Base-by-base conservation (phyloP, 768 basidiomycete species). In the Amanita molliuscula region DNA sequence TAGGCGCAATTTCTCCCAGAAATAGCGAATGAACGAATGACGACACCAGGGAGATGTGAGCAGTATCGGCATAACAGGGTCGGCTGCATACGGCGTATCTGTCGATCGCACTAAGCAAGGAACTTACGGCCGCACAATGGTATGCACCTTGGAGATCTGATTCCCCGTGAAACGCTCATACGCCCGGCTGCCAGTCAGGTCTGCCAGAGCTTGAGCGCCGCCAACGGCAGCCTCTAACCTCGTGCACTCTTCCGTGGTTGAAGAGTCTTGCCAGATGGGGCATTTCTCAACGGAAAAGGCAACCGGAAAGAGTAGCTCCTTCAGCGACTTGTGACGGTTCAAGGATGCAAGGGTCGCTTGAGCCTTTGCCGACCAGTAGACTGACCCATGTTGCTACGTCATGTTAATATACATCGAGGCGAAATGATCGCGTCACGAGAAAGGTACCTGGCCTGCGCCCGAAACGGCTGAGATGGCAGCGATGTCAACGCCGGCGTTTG, bases 181-280 rank as follows among this genome's bases (percentile, higher is more conserved):
- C 1, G 88, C 89, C 42, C 85, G 73, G 62, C 84, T 87, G 4
- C 91, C 91, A 6, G 86, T 86, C 10, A 84, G 65, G 60, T 85
- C 78, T 7, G 89, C 82, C 6, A 94, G 69, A 4, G 65, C 76
- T 53, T 85, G 83, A 0, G 83, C 65, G 4, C 88, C 87, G 33
- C 88, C 88, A 8, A 85, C 67, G 33, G 69, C 72, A 0, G 69
- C 72, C 58, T 91, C 86, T 37, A 93, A 66, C 51, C 71, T 74
- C 49, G 67, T 67, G 59, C 90, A 93, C 56, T 92, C 88, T 37
- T 67, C 65, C 0, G 80, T 82, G 0, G 89, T 92, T 0, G 88
- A 90, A 1, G 88, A 88, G 64, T 93, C 91, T 62, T 93, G 89
- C 90, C 91, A 94, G 59, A 92, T 92, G 8, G 89, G 88, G 3